phyloP scores from a whole-genome alignment of 331 rosid species.

The Rhamnella rubrinervis region DNA sequence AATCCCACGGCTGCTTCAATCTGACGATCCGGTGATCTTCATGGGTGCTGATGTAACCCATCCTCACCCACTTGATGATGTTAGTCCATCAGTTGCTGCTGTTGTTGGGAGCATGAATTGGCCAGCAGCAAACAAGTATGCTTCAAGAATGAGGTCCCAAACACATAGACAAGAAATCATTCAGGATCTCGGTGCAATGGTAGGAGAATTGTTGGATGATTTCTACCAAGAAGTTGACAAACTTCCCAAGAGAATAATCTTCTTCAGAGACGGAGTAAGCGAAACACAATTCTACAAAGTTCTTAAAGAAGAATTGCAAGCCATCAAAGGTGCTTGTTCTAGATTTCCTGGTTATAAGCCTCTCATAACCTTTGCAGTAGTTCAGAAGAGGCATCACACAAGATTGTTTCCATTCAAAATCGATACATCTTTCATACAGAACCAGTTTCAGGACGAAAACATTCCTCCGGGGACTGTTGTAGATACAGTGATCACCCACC shows the following conservation, averaged over 20 bases:
- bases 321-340: conserved; percentile 67
- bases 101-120: conserved; percentile 98
- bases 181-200: conserved; percentile 80
- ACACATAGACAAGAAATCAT: conserved; percentile 95
- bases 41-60: conserved; percentile 99
- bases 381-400: conserved; percentile 96
- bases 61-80: conserved; percentile 97
- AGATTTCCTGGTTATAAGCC: conserved; percentile 65
- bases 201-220: conserved; percentile 79
- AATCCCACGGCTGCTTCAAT: conserved; percentile 66
- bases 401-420: conserved; percentile 76
- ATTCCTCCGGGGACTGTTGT: conserved; percentile 95
- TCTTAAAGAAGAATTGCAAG: conserved; percentile 76
- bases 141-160: conserved; percentile 95
- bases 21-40: conserved; percentile 75
- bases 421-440: conserved; percentile 54
- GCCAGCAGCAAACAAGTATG: conserved; percentile 96
- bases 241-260: conserved; percentile 77
- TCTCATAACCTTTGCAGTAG: conserved; percentile 82
- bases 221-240: conserved; percentile 68
- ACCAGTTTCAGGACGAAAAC: conserved; percentile 56
- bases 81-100: conserved; percentile 96
- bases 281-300: conserved; percentile 90
- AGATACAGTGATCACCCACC: conserved; percentile 91
- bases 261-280: conserved; percentile 98